Conservation (phyloP, 176 grass and related monocot genomes). For the Aegilops umbellulata region DNA sequence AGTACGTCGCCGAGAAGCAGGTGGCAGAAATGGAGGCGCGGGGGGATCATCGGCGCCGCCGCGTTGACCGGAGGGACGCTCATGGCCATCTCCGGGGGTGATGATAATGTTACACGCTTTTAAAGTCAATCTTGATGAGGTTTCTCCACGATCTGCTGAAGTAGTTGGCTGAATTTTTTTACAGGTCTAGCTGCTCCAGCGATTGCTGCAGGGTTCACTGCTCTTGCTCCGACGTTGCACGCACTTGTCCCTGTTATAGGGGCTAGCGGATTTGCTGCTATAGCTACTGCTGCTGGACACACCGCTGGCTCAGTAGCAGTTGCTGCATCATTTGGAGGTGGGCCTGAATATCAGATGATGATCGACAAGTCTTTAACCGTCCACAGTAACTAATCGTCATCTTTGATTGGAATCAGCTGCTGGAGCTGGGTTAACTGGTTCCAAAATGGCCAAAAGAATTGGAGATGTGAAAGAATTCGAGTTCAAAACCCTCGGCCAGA, state of each 20-base stretch:
- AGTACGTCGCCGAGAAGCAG: slow-evolving; percentile 55
- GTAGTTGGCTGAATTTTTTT: neutral
- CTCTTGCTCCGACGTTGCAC: slow-evolving; percentile 79
- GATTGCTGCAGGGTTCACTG: slow-evolving; percentile 89
- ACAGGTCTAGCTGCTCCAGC: slow-evolving; percentile 96
- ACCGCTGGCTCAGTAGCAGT: slow-evolving; percentile 87
- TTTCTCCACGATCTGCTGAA: neutral
- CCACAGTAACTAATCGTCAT: slow-evolving; percentile 22
- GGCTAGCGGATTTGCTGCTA: slow-evolving; percentile 93
- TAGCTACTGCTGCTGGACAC: slow-evolving; percentile 82
- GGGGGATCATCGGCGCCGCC: slow-evolving; percentile 90
- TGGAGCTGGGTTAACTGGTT: slow-evolving; percentile 95
- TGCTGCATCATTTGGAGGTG: slow-evolving; percentile 98
- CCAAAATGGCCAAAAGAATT: slow-evolving; percentile 93
- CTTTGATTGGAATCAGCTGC: slow-evolving; percentile 63
- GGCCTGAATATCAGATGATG: slow-evolving; percentile 3
- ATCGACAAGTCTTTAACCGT: neutral
- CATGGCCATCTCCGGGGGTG: slow-evolving; percentile 93
- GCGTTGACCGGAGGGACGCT: slow-evolving; percentile 90
- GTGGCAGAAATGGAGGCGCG: slow-evolving; percentile 81
- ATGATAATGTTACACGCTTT: slow-evolving; percentile 6
- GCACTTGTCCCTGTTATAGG: slow-evolving; percentile 83
- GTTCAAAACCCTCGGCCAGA: slow-evolving; percentile 78
- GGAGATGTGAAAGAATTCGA: slow-evolving; percentile 90
- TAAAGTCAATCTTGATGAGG: neutral